Conservation (phyloP, 2,329 filamentous ascomycete species). For the Botrytis fabae region DNA sequence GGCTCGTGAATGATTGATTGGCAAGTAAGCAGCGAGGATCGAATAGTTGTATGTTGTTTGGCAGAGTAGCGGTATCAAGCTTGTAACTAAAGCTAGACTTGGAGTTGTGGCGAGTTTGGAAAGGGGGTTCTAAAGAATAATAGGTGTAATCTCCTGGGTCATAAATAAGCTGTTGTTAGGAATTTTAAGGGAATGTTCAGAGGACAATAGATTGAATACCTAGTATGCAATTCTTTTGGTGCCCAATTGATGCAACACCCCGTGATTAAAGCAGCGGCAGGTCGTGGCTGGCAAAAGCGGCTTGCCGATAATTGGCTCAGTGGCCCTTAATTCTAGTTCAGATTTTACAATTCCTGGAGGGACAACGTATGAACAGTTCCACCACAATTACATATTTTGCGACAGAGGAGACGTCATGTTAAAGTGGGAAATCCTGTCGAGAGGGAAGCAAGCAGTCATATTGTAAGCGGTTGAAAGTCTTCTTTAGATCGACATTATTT, state of each 20-base stretch:
- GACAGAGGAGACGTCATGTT: not conserved
- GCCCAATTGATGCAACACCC: not conserved
- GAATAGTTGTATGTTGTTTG: not conserved
- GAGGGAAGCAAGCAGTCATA: not conserved
- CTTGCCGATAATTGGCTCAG: not conserved
- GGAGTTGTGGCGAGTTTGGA: constrained; percentile 9
- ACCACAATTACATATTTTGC: not conserved
- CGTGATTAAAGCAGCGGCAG: not conserved
- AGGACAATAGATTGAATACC: not conserved
- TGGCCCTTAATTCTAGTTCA: not conserved
- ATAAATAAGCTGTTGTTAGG: not conserved
- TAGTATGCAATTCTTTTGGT: not conserved
- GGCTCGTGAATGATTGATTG: not conserved
- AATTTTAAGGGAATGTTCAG: not conserved
- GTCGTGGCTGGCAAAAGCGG: not conserved
- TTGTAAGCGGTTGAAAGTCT: not conserved
- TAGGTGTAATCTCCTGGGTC: not conserved
- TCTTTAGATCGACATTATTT: not conserved
- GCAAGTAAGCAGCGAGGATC: not conserved
- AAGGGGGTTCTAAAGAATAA: not conserved
- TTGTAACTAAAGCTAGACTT: not conserved
- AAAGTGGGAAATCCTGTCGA: not conserved
- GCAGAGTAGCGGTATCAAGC: not conserved
- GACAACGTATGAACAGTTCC: not conserved
- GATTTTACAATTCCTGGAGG: not conserved